Evolutionary conservation across 805 yeast genomes (phyloP).

Genomic region (Wickerhamiella cacticola): DNA sequence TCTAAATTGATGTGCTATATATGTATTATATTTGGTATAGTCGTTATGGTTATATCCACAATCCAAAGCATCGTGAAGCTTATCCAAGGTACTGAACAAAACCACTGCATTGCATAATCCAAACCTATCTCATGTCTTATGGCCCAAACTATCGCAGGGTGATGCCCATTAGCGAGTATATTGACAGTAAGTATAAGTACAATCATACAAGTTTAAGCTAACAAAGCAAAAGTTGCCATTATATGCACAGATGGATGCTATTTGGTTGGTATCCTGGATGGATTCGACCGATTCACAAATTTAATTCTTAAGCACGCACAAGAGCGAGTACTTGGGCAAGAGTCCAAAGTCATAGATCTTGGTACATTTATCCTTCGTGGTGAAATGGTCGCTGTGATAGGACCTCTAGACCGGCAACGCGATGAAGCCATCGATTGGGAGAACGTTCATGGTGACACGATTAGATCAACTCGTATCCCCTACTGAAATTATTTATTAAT

Average conservation of each 20-base stretch:
- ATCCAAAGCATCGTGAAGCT: constrained; percentile 51
- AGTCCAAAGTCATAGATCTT: constrained; percentile 22
- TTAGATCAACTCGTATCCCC: constrained; percentile 10
- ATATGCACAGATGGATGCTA: constrained; percentile 30
- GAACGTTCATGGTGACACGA: constrained; percentile 21
- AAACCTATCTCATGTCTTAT: constrained; percentile 2
- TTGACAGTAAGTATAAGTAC: constrained; percentile 25
- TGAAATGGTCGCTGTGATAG: constrained; percentile 28
- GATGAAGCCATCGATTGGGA: constrained; percentile 30
- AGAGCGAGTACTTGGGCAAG: constrained; percentile 24
- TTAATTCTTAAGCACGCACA: constrained; percentile 25
- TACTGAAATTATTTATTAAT: neutral
- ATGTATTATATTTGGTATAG: constrained; percentile 59
- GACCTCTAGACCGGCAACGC: constrained; percentile 26
- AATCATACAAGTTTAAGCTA: constrained; percentile 12
- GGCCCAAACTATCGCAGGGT: constrained; percentile 11
- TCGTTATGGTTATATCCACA: constrained; percentile 73
- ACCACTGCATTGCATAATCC: constrained; percentile 16
- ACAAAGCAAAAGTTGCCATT: constrained; percentile 24
- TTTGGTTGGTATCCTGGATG: constrained; percentile 28
- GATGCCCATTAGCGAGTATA: constrained; percentile 18
- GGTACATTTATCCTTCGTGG: constrained; percentile 31
- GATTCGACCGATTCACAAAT: constrained; percentile 31
- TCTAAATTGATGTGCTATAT: constrained; percentile 45
- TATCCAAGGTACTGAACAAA: constrained; percentile 26